Evolutionary conservation across 257 asterid genomes (phyloP).

Genomic region (Primulina eburnea): DNA sequence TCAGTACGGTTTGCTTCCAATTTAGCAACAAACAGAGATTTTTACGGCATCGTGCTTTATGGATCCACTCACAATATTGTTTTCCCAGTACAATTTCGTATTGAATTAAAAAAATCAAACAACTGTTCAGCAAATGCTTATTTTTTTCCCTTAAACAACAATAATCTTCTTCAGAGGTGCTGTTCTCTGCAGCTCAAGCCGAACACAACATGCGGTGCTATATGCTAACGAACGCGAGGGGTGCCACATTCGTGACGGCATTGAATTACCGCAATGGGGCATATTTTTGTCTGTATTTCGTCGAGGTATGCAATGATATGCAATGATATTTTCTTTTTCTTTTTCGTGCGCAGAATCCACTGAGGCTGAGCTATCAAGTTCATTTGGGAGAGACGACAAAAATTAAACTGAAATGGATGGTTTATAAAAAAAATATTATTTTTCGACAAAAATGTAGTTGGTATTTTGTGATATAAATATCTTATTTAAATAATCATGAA

Average conservation of each 20-base stretch:
- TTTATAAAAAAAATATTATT: too few relatives aligned
- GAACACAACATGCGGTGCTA: background rate
- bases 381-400: too few relatives aligned
- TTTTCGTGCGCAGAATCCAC: too few relatives aligned
- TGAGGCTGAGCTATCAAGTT: too few relatives aligned
- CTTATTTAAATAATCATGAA: too few relatives aligned
- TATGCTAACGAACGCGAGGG: slow-evolving; percentile 20
- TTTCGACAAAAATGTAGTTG: too few relatives aligned
- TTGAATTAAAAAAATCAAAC: slow-evolving; percentile 18
- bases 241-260: background rate
- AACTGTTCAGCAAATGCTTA: slow-evolving; percentile 39
- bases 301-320: background rate
- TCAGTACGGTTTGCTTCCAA: too few relatives aligned
- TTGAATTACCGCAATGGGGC: background rate
- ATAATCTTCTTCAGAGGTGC: slow-evolving; percentile 13
- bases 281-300: background rate
- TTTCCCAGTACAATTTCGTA: background rate
- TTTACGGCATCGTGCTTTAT: background rate
- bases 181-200: background rate
- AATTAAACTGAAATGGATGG: too few relatives aligned
- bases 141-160: slow-evolving; percentile 24
- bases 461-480: too few relatives aligned
- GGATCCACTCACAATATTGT: background rate
- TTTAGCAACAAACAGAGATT: too few relatives aligned
- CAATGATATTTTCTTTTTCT: background rate